These are phyloP conservation scores for Kipferlia bialata DNA, from an alignment of 78 protist genomes.

Conservation along the genomic window DNA sequence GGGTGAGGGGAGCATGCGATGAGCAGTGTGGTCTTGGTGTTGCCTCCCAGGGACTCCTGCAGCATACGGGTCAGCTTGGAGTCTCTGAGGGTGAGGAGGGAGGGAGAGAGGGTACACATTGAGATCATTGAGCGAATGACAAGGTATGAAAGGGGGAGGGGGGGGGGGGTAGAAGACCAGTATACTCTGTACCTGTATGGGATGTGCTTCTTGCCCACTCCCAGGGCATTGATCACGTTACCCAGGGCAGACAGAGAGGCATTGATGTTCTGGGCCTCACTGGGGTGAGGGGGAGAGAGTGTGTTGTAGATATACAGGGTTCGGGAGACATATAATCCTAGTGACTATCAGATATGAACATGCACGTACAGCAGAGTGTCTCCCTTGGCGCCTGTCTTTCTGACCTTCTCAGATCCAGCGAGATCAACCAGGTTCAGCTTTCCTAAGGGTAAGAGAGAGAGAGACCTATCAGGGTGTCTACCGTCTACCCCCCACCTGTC, in stretches of 20 bases:
- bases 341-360: no score
- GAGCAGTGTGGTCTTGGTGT: slow-evolving; percentile 29
- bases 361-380: no score
- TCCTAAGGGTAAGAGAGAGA: background rate
- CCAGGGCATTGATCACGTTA: slow-evolving; percentile 24
- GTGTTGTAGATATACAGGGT: no score
- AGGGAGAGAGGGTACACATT: background rate
- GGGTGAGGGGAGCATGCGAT: slow-evolving; percentile 25
- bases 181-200: slow-evolving; percentile 24
- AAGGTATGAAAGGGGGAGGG: no score
- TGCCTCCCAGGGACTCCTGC: slow-evolving; percentile 35
- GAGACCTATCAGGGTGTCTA: no score
- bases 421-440: slow-evolving; percentile 15
- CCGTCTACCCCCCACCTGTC: no score
- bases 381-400: background rate
- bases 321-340: no score
- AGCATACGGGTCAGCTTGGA: slow-evolving; percentile 37
- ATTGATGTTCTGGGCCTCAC: slow-evolving; percentile 18
- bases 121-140: no score
- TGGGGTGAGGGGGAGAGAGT: no score
- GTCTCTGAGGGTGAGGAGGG: background rate
- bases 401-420: slow-evolving; percentile 9
- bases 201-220: slow-evolving; percentile 5
- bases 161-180: no score
- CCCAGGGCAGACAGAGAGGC: slow-evolving; percentile 31